Conservation (phyloP, 2,329 filamentous ascomycete genomes). For the Fusarium verrucosum region DNA sequence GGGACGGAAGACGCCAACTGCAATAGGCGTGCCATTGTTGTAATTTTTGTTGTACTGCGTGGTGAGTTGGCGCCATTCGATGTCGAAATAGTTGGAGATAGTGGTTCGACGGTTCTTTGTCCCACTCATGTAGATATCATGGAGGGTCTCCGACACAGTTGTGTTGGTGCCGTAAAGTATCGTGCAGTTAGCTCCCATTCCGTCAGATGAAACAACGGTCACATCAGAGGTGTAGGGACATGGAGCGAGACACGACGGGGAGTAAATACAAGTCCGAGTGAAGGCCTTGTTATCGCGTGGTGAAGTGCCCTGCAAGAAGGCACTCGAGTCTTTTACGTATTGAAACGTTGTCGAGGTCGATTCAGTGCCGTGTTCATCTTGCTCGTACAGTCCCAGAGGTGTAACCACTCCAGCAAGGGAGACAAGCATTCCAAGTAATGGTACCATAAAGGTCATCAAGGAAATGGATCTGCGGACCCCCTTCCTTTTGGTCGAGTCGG, state of each 20-base stretch:
- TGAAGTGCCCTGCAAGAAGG: constrained; percentile 53
- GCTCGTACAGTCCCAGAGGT: constrained; percentile 57
- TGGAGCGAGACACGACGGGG: constrained; percentile 36
- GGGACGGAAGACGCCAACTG: constrained; percentile 39
- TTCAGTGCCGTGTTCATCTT: constrained; percentile 19
- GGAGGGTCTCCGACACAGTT: constrained; percentile 42
- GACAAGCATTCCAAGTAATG: constrained; percentile 47
- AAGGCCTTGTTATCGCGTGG: constrained; percentile 40
- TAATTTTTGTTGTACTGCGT: constrained; percentile 30
- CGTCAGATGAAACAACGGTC: constrained; percentile 38
- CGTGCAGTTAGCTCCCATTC: constrained; percentile 25
- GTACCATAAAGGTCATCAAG: constrained; percentile 25
- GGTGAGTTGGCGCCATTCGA: constrained; percentile 48
- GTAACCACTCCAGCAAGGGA: constrained; percentile 56
- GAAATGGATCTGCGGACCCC: constrained; percentile 44
- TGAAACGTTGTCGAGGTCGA: constrained; percentile 42
- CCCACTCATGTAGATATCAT: constrained; percentile 34
- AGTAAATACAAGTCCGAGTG: constrained; percentile 41
- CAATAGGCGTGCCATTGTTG: constrained; percentile 47
- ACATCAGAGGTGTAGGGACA: constrained; percentile 38
- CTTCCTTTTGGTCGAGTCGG: constrained; percentile 48
- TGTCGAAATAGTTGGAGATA: constrained; percentile 31
- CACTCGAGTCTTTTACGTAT: constrained; percentile 50
- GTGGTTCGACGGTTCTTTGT: constrained; percentile 29
- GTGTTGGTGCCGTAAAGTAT: constrained; percentile 27